Conservation (phyloP, 192 early-diverging fungal species). For the Backusella macrospora region DNA sequence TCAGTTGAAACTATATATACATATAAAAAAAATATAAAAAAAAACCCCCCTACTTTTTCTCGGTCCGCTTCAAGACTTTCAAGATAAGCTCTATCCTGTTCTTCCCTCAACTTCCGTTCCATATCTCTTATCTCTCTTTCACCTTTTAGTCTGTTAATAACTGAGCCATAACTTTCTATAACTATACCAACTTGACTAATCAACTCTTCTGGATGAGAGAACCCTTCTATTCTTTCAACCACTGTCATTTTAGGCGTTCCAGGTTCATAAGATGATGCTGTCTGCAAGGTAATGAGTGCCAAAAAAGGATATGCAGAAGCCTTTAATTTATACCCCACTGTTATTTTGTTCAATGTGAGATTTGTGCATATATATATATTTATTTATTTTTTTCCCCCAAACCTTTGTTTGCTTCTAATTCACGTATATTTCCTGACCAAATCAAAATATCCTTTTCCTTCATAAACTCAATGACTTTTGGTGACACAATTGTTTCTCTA, state of each 20-base stretch:
- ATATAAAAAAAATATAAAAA: too few relatives aligned
- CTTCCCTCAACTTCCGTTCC: constrained; percentile 72
- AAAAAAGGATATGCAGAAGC: constrained; percentile 84
- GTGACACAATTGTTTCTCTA: constrained; percentile 53
- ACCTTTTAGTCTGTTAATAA: constrained; percentile 55
- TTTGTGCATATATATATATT: not conserved
- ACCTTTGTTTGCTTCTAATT: constrained; percentile 66
- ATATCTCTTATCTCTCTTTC: constrained; percentile 70
- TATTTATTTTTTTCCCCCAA: not conserved
- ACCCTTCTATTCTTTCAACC: constrained; percentile 70
- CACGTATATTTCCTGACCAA: constrained; percentile 75
- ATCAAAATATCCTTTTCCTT: constrained; percentile 41
- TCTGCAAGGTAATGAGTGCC: constrained; percentile 69
- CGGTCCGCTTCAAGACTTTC: constrained; percentile 80
- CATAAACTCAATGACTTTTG: constrained; percentile 18
- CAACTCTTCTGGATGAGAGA: constrained; percentile 48
- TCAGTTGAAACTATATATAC: not conserved
- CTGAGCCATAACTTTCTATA: constrained; percentile 58
- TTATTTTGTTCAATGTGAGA: not conserved
- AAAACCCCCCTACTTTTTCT: constrained; percentile 70
- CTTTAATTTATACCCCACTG: constrained; percentile 67
- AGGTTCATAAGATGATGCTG: not conserved
- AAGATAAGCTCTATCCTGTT: constrained; percentile 89
- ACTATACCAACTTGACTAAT: constrained; percentile 49
- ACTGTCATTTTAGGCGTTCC: constrained; percentile 51